Conservation (phyloP, 306 rosid genomes). For the Geum urbanum region DNA sequence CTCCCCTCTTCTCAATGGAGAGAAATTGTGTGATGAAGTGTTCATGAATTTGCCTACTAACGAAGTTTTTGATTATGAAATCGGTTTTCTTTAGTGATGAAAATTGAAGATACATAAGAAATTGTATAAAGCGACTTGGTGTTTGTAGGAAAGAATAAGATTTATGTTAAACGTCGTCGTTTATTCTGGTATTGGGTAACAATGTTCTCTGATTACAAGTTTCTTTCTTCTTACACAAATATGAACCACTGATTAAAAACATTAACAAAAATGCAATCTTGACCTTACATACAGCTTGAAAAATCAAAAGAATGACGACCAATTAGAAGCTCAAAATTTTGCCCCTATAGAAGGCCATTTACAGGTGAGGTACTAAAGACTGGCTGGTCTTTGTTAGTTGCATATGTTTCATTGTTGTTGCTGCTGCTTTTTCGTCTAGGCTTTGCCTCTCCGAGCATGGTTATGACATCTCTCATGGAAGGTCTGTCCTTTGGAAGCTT, state of each 20-base stretch:
- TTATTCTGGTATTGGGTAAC: slow-evolving; percentile 24
- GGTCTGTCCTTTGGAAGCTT: slow-evolving; percentile 90
- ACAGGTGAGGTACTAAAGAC: slow-evolving; percentile 57
- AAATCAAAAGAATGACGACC: slow-evolving; percentile 21
- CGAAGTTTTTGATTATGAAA: background rate
- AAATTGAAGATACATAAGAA: background rate
- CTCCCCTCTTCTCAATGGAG: slow-evolving; percentile 13
- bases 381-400: slow-evolving; percentile 51
- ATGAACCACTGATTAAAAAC: slow-evolving; percentile 39
- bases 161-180: background rate
- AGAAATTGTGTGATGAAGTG: slow-evolving; percentile 9
- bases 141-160: background rate
- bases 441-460: slow-evolving; percentile 94
- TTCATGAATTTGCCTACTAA: background rate
- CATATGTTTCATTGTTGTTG: slow-evolving; percentile 35
- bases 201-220: slow-evolving; percentile 21
- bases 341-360: slow-evolving; percentile 56
- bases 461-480: slow-evolving; percentile 86
- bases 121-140: background rate
- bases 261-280: slow-evolving; percentile 28
- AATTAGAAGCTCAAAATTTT: slow-evolving; percentile 9
- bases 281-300: slow-evolving; percentile 36
- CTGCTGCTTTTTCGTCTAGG: slow-evolving; percentile 83
- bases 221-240: slow-evolving; percentile 12
- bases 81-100: background rate